Evolutionary conservation across 2,329 filamentous ascomycete species (phyloP).

Genomic region (Immersiporthe knoxdaviesiana): DNA sequence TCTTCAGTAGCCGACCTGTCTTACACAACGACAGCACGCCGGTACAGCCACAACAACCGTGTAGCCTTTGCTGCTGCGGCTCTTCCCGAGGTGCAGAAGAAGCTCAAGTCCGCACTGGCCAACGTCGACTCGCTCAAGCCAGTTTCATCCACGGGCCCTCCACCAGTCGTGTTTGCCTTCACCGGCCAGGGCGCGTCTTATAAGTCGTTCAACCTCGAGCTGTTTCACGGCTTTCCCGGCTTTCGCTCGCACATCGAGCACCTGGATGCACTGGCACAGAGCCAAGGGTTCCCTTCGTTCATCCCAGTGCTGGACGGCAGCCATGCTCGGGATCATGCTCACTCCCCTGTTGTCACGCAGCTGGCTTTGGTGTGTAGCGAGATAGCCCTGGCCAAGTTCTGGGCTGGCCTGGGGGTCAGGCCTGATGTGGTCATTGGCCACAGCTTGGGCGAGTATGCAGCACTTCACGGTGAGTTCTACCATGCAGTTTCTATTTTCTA

Average conservation of each 20-base stretch:
- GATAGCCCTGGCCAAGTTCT: slow-evolving; percentile 47
- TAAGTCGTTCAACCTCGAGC: slow-evolving; percentile 38
- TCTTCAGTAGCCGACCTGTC: slow-evolving; percentile 48
- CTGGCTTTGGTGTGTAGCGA: slow-evolving; percentile 45
- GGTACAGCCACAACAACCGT: slow-evolving; percentile 40
- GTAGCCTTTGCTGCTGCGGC: slow-evolving; percentile 35
- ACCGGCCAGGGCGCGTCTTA: slow-evolving; percentile 49
- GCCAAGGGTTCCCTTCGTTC: slow-evolving; percentile 44
- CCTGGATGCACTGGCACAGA: slow-evolving; percentile 38
- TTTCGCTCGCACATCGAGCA: slow-evolving; percentile 41
- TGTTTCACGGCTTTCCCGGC: slow-evolving; percentile 38
- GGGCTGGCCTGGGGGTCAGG: slow-evolving; percentile 49
- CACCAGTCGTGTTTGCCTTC: slow-evolving; percentile 45
- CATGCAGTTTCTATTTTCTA: background rate
- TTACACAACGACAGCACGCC: slow-evolving; percentile 58
- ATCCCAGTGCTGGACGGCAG: slow-evolving; percentile 48
- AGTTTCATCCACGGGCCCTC: slow-evolving; percentile 31
- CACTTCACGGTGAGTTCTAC: slow-evolving; percentile 49
- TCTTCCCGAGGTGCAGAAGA: slow-evolving; percentile 33
- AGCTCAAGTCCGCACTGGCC: slow-evolving; percentile 28
- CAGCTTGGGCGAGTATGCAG: slow-evolving; percentile 70
- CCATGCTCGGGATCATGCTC: slow-evolving; percentile 18
- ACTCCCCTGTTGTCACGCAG: slow-evolving; percentile 38
- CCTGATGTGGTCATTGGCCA: slow-evolving; percentile 52
- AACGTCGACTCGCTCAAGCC: slow-evolving; percentile 32